These are phyloP conservation scores for Punica granatum DNA, from an alignment of 345 rosid genomes.

Conservation along the genomic window DNA sequence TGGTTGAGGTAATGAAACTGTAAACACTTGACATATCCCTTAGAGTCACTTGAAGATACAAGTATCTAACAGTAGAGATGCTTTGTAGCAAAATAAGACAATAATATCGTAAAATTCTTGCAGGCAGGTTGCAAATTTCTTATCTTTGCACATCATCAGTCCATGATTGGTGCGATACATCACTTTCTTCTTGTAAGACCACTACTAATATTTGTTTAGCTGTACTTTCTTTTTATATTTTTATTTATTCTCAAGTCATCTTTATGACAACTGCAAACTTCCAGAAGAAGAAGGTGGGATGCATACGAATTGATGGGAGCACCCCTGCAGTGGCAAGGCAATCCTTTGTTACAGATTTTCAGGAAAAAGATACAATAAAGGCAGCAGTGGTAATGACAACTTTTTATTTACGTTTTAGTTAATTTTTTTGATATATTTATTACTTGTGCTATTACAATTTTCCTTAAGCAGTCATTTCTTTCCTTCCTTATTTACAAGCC, in stretches of 20 bases:
- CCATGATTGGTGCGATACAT: conserved; percentile 80
- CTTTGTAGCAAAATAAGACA: neutral
- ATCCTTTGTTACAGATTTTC: conserved; percentile 76
- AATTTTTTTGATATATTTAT: neutral
- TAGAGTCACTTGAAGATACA: neutral
- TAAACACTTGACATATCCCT: neutral
- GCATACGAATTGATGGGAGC: conserved; percentile 87
- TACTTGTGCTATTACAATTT: no score
- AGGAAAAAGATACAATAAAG: conserved; percentile 63
- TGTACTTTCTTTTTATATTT: conserved; percentile 4
- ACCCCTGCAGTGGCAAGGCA: conserved; percentile 70
- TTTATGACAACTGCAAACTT: conserved; percentile 18
- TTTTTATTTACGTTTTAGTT: neutral
- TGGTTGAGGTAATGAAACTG: conserved; percentile 57
- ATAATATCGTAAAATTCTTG: conserved; percentile 14
- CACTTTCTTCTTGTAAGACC: conserved; percentile 67
- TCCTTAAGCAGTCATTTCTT: neutral
- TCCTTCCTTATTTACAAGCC: neutral
- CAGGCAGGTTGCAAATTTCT: conserved; percentile 98
- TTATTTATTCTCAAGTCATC: conserved; percentile 9
- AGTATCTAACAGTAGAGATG: neutral
- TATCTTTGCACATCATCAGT: conserved; percentile 82
- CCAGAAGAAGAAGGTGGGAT: conserved; percentile 85
- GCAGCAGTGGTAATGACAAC: conserved; percentile 68
- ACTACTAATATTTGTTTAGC: conserved; percentile 1